Base-by-base conservation (phyloP, 192 early-diverging fungal genomes). In the Umbelopsis sp. region DNA sequence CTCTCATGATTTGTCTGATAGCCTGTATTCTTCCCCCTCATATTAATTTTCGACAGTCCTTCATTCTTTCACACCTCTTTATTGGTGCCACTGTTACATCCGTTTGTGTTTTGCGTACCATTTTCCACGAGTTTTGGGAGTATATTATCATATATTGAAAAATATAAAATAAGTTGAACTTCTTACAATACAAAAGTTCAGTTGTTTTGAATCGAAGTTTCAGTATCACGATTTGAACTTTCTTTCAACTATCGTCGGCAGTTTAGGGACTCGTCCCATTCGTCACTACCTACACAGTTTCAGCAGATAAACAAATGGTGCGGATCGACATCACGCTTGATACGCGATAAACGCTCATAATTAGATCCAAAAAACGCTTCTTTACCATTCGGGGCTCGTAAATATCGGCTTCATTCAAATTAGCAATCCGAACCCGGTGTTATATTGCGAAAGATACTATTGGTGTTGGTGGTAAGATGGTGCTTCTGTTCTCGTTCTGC, bases 311-410 rank as follows among this genome's bases (percentile, higher is more conserved):
- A 84, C 13, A 85, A 18, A 12, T 69, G 73, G 5, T 64, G 33
- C 6, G 77, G 79, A 73, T 88, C 85, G 15, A 66, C 64, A 49
- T 79, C 68, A 5, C 80, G 22, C 64, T 87, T 84, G 46, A 88
- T 74, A n/a, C 47, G 10, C 3, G 61, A 1, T 45, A 88, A 70
- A 12, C 72, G 49, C 12, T 55, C 41, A 70, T 87, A 88, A 49
- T 88, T 71, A 30, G 37, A 21, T 48, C 86, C 86, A 47, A 74
- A 88, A 55, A 81, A 87, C 0, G 55, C 48, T 5, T 66, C 22
- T 51, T 81, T 47, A 81, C 80, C 84, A 51, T 82, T 66, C n/a
- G n/a, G 5, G 71, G 70, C 41, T 87, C 78, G 20, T 68, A 44
- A 4, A 64, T 20, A 37, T 82, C 76, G 18, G 83, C 84, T 52